Conservation (phyloP, 1,284 basidiomycete species). For the Leccinum subfulvum region DNA sequence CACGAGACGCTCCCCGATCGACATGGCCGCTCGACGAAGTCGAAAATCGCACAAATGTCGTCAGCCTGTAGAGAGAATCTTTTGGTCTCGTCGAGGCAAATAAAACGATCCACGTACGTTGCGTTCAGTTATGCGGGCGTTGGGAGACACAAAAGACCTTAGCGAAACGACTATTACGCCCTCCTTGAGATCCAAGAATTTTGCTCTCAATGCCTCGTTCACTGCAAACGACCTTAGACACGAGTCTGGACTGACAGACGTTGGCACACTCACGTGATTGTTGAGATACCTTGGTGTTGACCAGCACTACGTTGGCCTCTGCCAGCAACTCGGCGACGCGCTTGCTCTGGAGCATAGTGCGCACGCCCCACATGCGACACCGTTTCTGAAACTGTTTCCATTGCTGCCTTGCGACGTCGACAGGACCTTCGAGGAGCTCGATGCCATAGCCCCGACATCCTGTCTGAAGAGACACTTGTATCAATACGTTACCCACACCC, state of each 20-base stretch:
- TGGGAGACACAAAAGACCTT: constrained; percentile 66
- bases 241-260: background rate
- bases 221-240: constrained; percentile 42
- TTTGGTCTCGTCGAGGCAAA: constrained; percentile 2
- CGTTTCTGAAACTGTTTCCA: constrained; percentile 60
- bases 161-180: constrained; percentile 77
- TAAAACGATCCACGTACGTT: constrained; percentile 49
- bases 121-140: constrained; percentile 68
- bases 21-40: constrained; percentile 65
- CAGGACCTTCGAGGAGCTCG: constrained; percentile 63
- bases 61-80: constrained; percentile 46
- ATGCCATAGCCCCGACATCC: constrained; percentile 74
- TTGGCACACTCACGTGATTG: constrained; percentile 53
- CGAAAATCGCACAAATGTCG: constrained; percentile 74
- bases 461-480: constrained; percentile 72
- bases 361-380: constrained; percentile 75
- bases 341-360: constrained; percentile 58
- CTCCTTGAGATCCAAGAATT: constrained; percentile 77
- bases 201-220: constrained; percentile 69
- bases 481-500: constrained; percentile 76
- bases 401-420: constrained; percentile 62
- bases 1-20: constrained; percentile 72
- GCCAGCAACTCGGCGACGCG: constrained; percentile 60
- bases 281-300: constrained; percentile 79
- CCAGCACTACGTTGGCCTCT: constrained; percentile 71